These are phyloP conservation scores for Vigna mungo DNA, from an alignment of 306 rosid genomes.

Conservation along the genomic window DNA sequence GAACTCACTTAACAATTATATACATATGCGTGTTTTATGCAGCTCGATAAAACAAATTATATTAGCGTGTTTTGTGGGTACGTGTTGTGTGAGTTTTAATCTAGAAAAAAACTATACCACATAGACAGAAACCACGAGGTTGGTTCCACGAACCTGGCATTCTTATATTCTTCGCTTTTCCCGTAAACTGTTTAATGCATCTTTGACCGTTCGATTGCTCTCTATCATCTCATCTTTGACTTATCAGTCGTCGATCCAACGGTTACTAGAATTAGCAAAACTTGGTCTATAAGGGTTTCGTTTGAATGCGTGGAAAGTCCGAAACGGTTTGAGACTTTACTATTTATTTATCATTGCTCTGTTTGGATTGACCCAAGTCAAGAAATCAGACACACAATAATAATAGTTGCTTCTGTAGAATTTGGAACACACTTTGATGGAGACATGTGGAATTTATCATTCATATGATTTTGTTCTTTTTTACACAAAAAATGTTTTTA, in stretches of 20 bases:
- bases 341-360: neutral
- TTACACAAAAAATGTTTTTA: neutral
- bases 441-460: neutral
- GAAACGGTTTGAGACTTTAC: neutral
- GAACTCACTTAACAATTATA: neutral
- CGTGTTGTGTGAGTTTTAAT: slow-evolving; percentile 45
- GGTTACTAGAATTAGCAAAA: neutral
- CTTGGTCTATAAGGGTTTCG: neutral
- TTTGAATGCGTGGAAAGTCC: slow-evolving; percentile 13
- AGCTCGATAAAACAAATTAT: slow-evolving; percentile 10
- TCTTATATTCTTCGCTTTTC: neutral
- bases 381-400: neutral
- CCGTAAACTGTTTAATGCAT: neutral
- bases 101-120: neutral
- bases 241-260: slow-evolving; percentile 18
- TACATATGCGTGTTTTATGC: neutral
- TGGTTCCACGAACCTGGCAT: slow-evolving; percentile 51
- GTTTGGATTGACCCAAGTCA: slow-evolving; percentile 45
- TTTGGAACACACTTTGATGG: slow-evolving; percentile 16
- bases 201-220: slow-evolving; percentile 43
- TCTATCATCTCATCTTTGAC: neutral
- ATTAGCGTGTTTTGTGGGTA: slow-evolving; percentile 48
- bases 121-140: slow-evolving; percentile 58
- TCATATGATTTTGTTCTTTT: neutral
- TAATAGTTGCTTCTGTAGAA: slow-evolving; percentile 17